Evolutionary conservation across 495 filamentous ascomycete genomes (phyloP), one percentile per base, ranked within the genome.

Genomic region (Penicillium lividum): DNA sequence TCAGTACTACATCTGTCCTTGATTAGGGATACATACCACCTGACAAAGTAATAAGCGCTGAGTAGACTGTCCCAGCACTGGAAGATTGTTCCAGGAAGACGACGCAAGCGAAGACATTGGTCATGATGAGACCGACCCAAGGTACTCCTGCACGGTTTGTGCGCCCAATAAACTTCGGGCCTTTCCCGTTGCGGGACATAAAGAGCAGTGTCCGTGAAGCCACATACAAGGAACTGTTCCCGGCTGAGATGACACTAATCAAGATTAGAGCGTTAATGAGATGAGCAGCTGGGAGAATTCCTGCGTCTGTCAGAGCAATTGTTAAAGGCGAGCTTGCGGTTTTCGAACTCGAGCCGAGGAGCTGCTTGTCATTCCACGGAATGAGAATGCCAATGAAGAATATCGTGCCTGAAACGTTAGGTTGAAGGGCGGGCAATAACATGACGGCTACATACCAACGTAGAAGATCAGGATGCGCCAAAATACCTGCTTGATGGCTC

Each of bases 401-500:
- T 33, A 92, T 68, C 3, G 67, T 69, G 22, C 71, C 73, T 72
- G 22, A 1, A 34, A 11, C 16, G 7, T 47, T 4, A 51, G 58
- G 31, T 43, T 22, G 25, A 29, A 27, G 10, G 27, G 10, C 4
- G 16, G 0, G 1, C 10, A 31, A n/a, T n/a, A n/a, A n/a, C n/a
- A n/a, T n/a, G n/a, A n/a, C n/a, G n/a, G n/a, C n/a, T n/a, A 77
- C 57, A 76, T 80, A 55, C 89, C 73, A 51, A 93, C 76, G 61
- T 91, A 93, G 68, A 92, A 90, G 47, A 82, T 74, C 33, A 88
- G 67, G 60, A 91, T 88, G 56, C 86, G 85, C 85, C 85, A 89
- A 59, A 89, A 89, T 16, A 89, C 82, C 66, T 89, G 86, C 68
- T 83, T 84, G 60, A 85, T 87, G 18, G 86, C 86, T 22, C 78